Evolutionary conservation across 306 rosid species (phyloP), one percentile per base, ranked within the genome.

Genomic region (Biancaea sappan): DNA sequence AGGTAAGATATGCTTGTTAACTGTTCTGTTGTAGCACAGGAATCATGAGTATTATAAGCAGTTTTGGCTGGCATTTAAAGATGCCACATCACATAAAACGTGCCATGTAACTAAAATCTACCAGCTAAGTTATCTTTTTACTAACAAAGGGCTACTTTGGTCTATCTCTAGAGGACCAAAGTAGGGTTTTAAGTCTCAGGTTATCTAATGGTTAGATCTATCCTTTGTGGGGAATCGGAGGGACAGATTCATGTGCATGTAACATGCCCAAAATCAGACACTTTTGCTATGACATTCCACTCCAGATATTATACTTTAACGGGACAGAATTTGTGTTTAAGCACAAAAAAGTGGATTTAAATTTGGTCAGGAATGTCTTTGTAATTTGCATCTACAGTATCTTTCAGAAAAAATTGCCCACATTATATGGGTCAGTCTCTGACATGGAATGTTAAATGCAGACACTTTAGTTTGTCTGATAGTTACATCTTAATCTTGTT

Each of bases 1-100:
- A 88, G 96, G 99, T 94, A 81, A 79, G 69, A 59, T 16, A 38
- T 73, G 31, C 41, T 54, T 43, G 28, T 31, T 19, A 68, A 18
- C 52, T 46, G 38, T 35, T 53, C 35, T 69, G 37, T n/a, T 48
- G 50, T 53, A 24, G 77, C 69, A 43, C 59, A 56, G 68, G 62
- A 40, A 14, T 15, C 4, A 35, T 61, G 10, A 62, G 21, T 34
- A 34, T 11, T 10, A 1, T n/a, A 8, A 31, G 46, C 66, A 18
- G 28, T 26, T 34, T 60, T 60, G 28, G 28, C 34, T 60, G 46
- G 66, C 26, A 32, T 16, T 60, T n/a, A 18, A 59, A 29, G 43
- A 60, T 60, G 26, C 22, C 26, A 34, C 10, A 0, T 60, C 16
- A 32, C 25, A 8, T 10, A 10, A 40, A 40, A 0, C 8, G 14